A percentile compares a stretch with the other conserved stretches of the same genome.
phyloP scores from a whole-genome alignment of 1,284 basidiomycete species.

The Porogramme epimiltina region DNA sequence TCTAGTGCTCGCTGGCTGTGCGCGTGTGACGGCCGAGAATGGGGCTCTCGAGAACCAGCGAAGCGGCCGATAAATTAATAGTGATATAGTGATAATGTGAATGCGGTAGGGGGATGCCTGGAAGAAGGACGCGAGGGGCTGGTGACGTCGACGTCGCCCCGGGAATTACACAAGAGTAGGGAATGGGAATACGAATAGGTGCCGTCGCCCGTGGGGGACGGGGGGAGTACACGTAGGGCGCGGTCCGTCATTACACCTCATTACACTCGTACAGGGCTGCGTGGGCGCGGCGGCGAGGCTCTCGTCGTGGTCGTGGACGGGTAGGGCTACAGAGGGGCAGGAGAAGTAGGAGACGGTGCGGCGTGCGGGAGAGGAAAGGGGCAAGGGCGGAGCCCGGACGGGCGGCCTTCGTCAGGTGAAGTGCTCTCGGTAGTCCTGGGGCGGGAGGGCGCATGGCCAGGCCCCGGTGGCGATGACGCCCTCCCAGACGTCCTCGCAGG shows the following conservation, averaged over 20 bases:
- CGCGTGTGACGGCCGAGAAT: neutral
- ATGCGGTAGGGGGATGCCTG: neutral
- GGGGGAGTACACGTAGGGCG: too few relatives aligned
- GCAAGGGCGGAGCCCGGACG: conserved; percentile 1
- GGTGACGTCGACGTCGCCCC: neutral
- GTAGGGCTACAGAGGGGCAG: too few relatives aligned
- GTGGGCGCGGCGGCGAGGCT: conserved; percentile 1
- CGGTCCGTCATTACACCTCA: too few relatives aligned
- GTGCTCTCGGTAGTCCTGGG: conserved; percentile 31
- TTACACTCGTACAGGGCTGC: conserved; percentile 8
- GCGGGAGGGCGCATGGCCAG: conserved; percentile 56
- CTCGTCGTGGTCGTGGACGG: neutral
- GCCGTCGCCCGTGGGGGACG: too few relatives aligned
- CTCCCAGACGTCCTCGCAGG: conserved; percentile 52
- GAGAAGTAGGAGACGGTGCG: too few relatives aligned
- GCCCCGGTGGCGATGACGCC: conserved; percentile 44
- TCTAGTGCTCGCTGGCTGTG: conserved; percentile 5
- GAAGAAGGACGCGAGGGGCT: too few relatives aligned
- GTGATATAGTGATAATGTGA: neutral
- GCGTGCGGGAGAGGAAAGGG: neutral
- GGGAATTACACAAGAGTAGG: conserved; percentile 9
- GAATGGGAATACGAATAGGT: too few relatives aligned
- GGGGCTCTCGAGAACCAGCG: neutral
- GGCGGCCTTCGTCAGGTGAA: conserved; percentile 30
- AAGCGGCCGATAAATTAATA: neutral